A percentile compares a stretch with the other conserved stretches of the same genome.
These are phyloP conservation scores for Hypocreales sp. DNA, from an alignment of 2,329 filamentous ascomycete genomes.

Conservation along the genomic window DNA sequence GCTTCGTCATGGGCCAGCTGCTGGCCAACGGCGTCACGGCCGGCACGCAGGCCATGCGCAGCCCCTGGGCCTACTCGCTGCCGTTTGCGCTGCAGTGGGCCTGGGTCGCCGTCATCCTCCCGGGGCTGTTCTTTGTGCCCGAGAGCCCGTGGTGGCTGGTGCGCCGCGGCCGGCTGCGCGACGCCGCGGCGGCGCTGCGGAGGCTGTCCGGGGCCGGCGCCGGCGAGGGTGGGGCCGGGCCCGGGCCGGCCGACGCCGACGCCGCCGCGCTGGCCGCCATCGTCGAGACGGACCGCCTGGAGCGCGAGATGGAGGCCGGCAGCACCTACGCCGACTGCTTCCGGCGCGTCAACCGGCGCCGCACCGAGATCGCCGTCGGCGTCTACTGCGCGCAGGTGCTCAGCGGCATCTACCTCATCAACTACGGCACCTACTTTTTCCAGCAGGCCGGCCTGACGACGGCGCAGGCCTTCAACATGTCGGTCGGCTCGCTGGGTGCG, in stretches of 20 bases:
- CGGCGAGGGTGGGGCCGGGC: too few species aligned
- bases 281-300: slow-evolving; percentile 34
- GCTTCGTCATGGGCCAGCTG: slow-evolving; percentile 25
- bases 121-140: slow-evolving; percentile 13
- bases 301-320: slow-evolving; percentile 21
- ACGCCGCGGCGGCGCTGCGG: slow-evolving; percentile 11
- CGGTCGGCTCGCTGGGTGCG: slow-evolving; percentile 14
- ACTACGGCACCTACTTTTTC: slow-evolving; percentile 31
- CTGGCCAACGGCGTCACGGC: slow-evolving; percentile 8
- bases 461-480: slow-evolving; percentile 22
- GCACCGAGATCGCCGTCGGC: slow-evolving; percentile 29
- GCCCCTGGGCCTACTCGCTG: slow-evolving; percentile 45
- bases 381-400: slow-evolving; percentile 24
- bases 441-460: slow-evolving; percentile 24
- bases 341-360: slow-evolving; percentile 26
- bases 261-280: slow-evolving; percentile 46
- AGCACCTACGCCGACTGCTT: slow-evolving; percentile 30
- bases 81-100: slow-evolving; percentile 23
- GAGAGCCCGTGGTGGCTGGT: slow-evolving; percentile 20
- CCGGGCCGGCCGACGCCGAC: slow-evolving; percentile 27
- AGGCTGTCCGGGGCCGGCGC: slow-evolving; percentile 30
- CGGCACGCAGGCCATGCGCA: slow-evolving; percentile 1
- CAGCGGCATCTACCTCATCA: slow-evolving; percentile 21
- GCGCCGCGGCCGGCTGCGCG: slow-evolving; percentile 10
- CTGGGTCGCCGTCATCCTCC: slow-evolving; percentile 14